Conservation (phyloP, 75 land plant species). For the Cupressus sempervirens region DNA sequence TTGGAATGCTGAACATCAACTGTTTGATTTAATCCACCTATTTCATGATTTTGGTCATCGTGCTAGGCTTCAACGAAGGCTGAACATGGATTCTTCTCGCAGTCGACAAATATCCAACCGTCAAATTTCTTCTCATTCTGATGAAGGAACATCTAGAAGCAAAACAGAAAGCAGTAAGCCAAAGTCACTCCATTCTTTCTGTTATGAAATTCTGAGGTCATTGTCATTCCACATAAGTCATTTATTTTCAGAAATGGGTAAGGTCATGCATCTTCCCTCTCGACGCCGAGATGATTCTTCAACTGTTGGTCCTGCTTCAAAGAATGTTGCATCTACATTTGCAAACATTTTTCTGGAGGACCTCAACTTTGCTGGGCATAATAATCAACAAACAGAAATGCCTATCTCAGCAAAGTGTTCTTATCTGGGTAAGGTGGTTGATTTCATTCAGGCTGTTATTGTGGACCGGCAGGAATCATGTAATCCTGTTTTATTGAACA, state of each 20-base stretch:
- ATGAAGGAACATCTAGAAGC: constrained; percentile 30
- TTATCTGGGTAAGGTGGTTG: constrained; percentile 89
- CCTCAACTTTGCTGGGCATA: constrained; percentile 69
- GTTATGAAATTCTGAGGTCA: constrained; percentile 82
- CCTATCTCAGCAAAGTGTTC: constrained; percentile 80
- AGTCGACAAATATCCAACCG: constrained; percentile 24
- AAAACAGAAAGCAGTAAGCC: constrained; percentile 52
- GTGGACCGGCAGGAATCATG: constrained; percentile 82
- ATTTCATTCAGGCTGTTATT: constrained; percentile 71
- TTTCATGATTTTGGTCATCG: constrained; percentile 73
- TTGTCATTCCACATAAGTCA: constrained; percentile 70
- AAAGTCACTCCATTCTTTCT: constrained; percentile 70
- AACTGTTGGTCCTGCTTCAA: constrained; percentile 60
- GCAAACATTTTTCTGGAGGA: constrained; percentile 66
- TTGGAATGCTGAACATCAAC: constrained; percentile 71
- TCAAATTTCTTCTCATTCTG: constrained; percentile 23
- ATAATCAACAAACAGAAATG: constrained; percentile 45
- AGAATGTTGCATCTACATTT: constrained; percentile 65
- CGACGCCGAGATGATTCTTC: constrained; percentile 82
- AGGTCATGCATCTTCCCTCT: constrained; percentile 79
- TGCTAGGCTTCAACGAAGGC: constrained; percentile 41
- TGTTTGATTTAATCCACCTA: constrained; percentile 60
- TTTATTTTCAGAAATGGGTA: constrained; percentile 91
- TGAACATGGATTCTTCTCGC: constrained; percentile 37
- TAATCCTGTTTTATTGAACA: constrained; percentile 80